A percentile compares a stretch with the other conserved stretches of the same genome.
These are phyloP conservation scores for Hypoxylon sp. DNA, from an alignment of 2,329 filamentous ascomycete genomes.

Conservation along the genomic window DNA sequence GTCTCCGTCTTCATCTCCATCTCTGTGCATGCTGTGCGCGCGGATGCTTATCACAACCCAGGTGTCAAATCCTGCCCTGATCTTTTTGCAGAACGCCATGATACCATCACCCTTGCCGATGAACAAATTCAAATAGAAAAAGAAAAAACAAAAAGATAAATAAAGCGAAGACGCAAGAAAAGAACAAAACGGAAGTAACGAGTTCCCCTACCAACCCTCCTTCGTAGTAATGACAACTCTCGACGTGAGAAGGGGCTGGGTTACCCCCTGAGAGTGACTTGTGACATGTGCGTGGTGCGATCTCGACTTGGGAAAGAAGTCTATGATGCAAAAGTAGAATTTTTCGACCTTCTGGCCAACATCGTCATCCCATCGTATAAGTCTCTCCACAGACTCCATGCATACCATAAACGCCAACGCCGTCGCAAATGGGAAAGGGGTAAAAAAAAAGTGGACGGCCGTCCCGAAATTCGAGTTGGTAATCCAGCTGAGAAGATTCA, in stretches of 20 bases:
- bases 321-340: slow-evolving; percentile 47
- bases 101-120: slow-evolving; percentile 19
- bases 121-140: slow-evolving; percentile 20
- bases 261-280: slow-evolving; percentile 28
- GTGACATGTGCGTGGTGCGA: slow-evolving; percentile 32
- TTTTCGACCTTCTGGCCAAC: slow-evolving; percentile 45
- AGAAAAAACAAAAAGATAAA: background rate
- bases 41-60: slow-evolving; percentile 42
- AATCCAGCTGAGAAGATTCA: slow-evolving; percentile 38
- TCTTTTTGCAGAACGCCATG: slow-evolving; percentile 43
- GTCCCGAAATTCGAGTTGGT: slow-evolving; percentile 23
- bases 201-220: slow-evolving; percentile 21
- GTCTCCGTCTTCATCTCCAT: slow-evolving; percentile 1
- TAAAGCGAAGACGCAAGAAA: slow-evolving; percentile 28
- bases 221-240: slow-evolving; percentile 29
- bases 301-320: slow-evolving; percentile 42
- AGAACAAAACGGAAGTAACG: slow-evolving; percentile 19
- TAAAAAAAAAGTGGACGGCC: slow-evolving; percentile 30
- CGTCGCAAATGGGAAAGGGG: slow-evolving; percentile 43
- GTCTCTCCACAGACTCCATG: slow-evolving; percentile 46
- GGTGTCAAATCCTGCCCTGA: slow-evolving; percentile 37
- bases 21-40: slow-evolving; percentile 27
- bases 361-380: slow-evolving; percentile 53
- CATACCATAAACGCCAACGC: slow-evolving; percentile 51
- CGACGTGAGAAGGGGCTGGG: slow-evolving; percentile 16